These are phyloP conservation scores for Lactarius deliciosus DNA, from an alignment of 768 basidiomycete species.

Conservation along the genomic window DNA sequence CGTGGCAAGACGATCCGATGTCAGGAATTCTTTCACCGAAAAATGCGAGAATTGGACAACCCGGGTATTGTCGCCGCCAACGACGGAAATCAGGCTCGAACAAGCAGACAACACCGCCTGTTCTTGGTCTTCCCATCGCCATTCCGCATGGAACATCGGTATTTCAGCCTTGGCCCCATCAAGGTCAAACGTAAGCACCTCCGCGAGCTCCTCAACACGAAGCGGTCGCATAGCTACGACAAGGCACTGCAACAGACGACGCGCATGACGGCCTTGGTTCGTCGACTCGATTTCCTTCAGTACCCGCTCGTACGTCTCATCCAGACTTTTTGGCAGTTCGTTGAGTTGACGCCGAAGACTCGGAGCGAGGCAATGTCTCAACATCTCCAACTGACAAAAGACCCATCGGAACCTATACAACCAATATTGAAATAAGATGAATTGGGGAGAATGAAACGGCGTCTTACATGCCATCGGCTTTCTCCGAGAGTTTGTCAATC, in stretches of 20 bases:
- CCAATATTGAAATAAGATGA: too few relatives aligned
- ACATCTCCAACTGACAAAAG: too few relatives aligned
- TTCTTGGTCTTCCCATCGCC: constrained; percentile 1
- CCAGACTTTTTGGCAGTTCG: too few relatives aligned
- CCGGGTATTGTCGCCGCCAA: not conserved
- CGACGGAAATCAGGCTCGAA: not conserved
- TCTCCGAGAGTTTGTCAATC: too few relatives aligned
- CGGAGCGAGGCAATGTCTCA: too few relatives aligned
- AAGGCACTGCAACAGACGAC: not conserved
- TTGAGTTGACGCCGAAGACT: too few relatives aligned
- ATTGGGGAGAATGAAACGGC: too few relatives aligned
- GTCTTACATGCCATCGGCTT: too few relatives aligned
- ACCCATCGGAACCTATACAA: too few relatives aligned
- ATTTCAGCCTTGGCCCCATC: not conserved
- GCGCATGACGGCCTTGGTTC: not conserved
- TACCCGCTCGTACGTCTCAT: too few relatives aligned
- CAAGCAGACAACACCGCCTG: not conserved
- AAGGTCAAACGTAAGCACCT: not conserved
- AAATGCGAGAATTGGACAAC: not conserved
- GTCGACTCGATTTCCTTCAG: too few relatives aligned
- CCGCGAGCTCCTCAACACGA: not conserved
- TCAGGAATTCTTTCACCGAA: not conserved
- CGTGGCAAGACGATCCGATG: not conserved
- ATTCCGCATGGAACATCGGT: not conserved
- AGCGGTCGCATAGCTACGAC: not conserved